Base-by-base conservation (phyloP, 768 basidiomycete genomes). In the Rhizopogon sp. region DNA sequence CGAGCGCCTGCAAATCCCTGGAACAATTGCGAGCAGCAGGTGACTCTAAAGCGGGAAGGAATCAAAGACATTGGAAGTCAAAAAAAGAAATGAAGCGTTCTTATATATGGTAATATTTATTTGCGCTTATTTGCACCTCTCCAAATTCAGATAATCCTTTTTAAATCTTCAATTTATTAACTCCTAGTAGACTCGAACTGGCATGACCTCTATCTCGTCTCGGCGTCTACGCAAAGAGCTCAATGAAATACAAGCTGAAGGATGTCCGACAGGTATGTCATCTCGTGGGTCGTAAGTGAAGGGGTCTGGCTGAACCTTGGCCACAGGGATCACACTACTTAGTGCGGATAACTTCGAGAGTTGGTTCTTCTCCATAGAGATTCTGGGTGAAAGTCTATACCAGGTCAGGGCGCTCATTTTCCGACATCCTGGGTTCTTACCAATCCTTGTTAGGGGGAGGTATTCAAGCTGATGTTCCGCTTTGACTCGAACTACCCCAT, bases 401-500 rank as follows among this genome's bases (percentile, higher is more conserved):
- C 66, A 82, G 75, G 92, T 86, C 62, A 52, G 71, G 4, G 22
- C 9, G 17, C 20, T n/a, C 41, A 28, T 39, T 25, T 56, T n/a
- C 20, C 55, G 65, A 9, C 52, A 17, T n/a, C 9, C 4, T 46
- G 29, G 28, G 16, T 13, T 6, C n/a, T 31, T 39, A 22, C 47
- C 17, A 22, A 29, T 31, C 3, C 13, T 17, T 37, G 14, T 17
- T 60, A 93, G 90, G 85, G 78, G 49, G 90, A 93, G 72, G 78
- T 77, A 51, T 87, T 90, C 68, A 85, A 81, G 53, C 76, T 92
- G 39, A 85, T 85, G 70, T 93, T 95, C 68, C 79, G 86, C 62
- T 95, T 95, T 66, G 88, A 91, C 60, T 39, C 79, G 1, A 79
- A 81, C 62, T 94, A 93, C 69, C 93, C 93, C 0, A 94, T 95